A percentile compares a stretch with the other conserved stretches of the same genome.
These are phyloP conservation scores for Triticum timopheevii DNA, from an alignment of 176 grass and related monocot species.

Conservation along the genomic window DNA sequence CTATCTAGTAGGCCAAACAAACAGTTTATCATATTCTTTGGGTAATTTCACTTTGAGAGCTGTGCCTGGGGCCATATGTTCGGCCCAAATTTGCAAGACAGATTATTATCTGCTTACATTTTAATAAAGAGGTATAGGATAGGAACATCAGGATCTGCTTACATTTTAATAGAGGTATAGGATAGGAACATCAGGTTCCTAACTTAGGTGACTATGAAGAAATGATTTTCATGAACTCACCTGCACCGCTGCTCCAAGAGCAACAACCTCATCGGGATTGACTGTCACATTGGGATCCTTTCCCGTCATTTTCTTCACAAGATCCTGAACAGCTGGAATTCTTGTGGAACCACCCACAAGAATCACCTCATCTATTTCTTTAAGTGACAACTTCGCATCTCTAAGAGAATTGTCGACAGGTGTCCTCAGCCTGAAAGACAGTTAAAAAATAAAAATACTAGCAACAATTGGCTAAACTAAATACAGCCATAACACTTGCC, in stretches of 20 bases:
- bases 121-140: not conserved
- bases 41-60: not conserved
- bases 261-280: conserved; percentile 84
- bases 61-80: not conserved
- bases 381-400: conserved; percentile 68
- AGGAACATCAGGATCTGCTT: not conserved
- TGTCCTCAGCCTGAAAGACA: conserved; percentile 46
- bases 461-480: not conserved
- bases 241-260: conserved; percentile 83
- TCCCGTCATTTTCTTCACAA: conserved; percentile 80
- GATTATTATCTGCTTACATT: not conserved
- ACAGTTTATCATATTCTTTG: not conserved
- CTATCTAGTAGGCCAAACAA: not conserved
- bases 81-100: not conserved
- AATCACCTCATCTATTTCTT: conserved; percentile 74
- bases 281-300: conserved; percentile 81
- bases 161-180: not conserved
- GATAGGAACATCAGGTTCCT: not conserved
- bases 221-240: conserved; percentile 37
- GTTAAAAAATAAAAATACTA: conserved; percentile 14
- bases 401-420: conserved; percentile 66
- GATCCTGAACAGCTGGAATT: conserved; percentile 74
- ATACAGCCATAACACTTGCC: not conserved
- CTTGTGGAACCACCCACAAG: conserved; percentile 81
- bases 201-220: not conserved